Conservation (phyloP, 495 filamentous ascomycete species). For the Rusavskia elegans region DNA sequence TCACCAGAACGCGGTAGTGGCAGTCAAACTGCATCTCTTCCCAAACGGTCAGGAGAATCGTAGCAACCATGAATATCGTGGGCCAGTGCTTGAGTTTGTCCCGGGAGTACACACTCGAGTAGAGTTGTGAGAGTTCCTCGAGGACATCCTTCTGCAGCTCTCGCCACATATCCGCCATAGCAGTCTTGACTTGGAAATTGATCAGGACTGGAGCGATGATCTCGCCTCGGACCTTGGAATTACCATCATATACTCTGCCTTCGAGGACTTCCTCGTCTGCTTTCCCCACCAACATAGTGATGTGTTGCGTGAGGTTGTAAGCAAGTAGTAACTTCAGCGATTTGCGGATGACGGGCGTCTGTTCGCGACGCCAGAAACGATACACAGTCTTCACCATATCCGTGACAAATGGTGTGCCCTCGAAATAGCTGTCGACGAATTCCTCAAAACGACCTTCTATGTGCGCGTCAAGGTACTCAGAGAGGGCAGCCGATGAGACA, state of each 20-base stretch:
- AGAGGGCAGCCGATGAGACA: conserved; percentile 55
- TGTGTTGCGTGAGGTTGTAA: conserved; percentile 81
- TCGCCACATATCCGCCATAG: conserved; percentile 90
- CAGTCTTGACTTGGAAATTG: conserved; percentile 95
- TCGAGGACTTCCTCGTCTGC: conserved; percentile 61
- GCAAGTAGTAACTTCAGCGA: conserved; percentile 81
- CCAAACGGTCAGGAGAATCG: conserved; percentile 81
- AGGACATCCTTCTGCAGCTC: conserved; percentile 87
- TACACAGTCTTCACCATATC: conserved; percentile 89
- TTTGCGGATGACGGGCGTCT: conserved; percentile 73
- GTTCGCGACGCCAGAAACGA: conserved; percentile 71
- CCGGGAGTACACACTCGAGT: conserved; percentile 84
- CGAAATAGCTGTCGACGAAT: conserved; percentile 88
- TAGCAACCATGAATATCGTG: conserved; percentile 88
- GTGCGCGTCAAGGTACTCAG: conserved; percentile 83
- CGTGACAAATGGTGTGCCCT: conserved; percentile 81
- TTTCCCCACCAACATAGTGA: conserved; percentile 79
- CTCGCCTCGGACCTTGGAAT: conserved; percentile 72
- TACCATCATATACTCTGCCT: conserved; percentile 63
- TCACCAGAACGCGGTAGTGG: conserved; percentile 67
- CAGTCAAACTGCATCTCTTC: conserved; percentile 96
- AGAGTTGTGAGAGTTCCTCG: conserved; percentile 76
- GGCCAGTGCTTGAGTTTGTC: conserved; percentile 95
- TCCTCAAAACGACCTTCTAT: conserved; percentile 78
- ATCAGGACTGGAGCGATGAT: conserved; percentile 89